Evolutionary conservation across 352 stramenopile species (phyloP), one percentile per base, ranked within the genome.

Genomic region (Phytophthora pini): DNA sequence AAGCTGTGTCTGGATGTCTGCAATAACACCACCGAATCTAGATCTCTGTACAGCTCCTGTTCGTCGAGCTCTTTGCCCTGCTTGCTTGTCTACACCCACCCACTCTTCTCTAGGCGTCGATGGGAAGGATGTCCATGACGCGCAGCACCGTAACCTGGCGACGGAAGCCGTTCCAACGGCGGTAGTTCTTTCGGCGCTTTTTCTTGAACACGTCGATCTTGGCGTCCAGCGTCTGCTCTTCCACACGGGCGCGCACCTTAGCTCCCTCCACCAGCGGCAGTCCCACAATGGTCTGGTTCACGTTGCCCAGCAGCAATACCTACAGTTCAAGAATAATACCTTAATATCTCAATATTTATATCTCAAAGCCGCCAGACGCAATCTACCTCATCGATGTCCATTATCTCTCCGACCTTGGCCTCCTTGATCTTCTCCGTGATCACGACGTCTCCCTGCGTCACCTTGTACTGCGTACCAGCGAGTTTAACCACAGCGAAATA

Each of bases 161-260:
- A 74, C 87, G 87, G 79, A 93, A 94, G 10, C 87, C 87, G 70
- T 95, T 93, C 87, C 86, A 94, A 65, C 87, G 85, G 51, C 86
- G 87, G 71, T 95, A 95, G 71, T 93, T 94, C 79, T 95, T 95
- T 89, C 87, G 80, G 64, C 87, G 85, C 61, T 94, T 94, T 79
- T 95, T 95, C 79, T 95, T 95, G 75, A 95, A 95, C 58, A 95
- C 87, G 69, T 94, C 86, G 53, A 95, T 92, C 70, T 95, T 95
- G 52, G 84, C 81, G 63, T 95, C 87, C 43, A 95, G 65, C 41
- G 87, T 95, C 74, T 95, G 87, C 68, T 95, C 87, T 64, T 95
- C 87, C 55, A 95, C 87, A 40, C 85, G 86, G 11, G 84, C 87
- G 48, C 84, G 82, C 55, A 95, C 87, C 32, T 87, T 76, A 49